phyloP scores from a whole-genome alignment of 305 asterid genomes.

The Solanum aculeatissimum region DNA sequence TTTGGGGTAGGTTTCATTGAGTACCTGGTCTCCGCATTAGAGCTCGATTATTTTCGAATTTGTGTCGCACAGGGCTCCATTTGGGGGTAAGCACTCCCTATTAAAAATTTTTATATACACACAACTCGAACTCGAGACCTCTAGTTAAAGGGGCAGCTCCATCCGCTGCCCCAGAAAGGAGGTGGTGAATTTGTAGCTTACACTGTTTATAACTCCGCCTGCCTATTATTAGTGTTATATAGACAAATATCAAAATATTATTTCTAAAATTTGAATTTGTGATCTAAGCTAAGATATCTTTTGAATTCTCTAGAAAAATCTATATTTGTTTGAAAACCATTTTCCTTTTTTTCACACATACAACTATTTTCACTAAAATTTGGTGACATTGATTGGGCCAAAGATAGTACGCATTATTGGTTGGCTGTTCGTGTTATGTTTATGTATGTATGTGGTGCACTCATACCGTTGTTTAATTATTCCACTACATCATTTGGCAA shows the following conservation, averaged over 20 bases:
- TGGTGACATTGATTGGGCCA: not conserved
- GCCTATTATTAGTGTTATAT: too few species aligned
- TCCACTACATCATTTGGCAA: not conserved
- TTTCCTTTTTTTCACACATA: not conserved
- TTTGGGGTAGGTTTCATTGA: too few species aligned
- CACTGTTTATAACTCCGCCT: too few species aligned
- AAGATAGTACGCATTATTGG: not conserved
- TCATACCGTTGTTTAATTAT: not conserved
- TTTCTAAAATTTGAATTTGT: not conserved
- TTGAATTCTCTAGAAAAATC: not conserved
- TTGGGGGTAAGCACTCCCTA: too few species aligned
- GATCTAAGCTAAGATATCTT: not conserved
- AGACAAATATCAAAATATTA: not conserved
- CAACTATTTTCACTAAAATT: not conserved
- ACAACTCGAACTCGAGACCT: too few species aligned
- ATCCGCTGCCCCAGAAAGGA: too few species aligned
- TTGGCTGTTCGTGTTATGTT: not conserved
- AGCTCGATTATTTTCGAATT: too few species aligned
- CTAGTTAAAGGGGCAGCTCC: too few species aligned
- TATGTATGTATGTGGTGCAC: not conserved
- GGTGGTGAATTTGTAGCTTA: too few species aligned
- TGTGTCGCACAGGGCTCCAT: rapidly evolving
- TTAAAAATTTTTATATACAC: too few species aligned
- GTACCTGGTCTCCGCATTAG: too few species aligned
- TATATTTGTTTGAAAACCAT: not conserved